A percentile compares a stretch with the other conserved stretches of the same genome.
Conservation (phyloP, 2,329 filamentous ascomycete species). For the Leptographium flavum region DNA sequence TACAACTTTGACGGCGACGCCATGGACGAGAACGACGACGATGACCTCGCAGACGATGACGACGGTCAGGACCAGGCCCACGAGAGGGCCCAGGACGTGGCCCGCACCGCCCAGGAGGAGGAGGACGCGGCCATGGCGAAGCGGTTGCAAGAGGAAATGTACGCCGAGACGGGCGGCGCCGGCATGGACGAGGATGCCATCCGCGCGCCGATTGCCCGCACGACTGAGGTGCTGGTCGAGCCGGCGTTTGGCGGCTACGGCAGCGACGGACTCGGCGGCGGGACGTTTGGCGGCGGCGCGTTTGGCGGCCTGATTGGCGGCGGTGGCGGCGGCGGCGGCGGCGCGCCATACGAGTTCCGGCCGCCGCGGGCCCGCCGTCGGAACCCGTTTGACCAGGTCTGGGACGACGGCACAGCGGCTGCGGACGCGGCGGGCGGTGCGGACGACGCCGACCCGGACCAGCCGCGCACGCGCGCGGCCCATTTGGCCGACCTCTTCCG, state of each 20-base stretch:
- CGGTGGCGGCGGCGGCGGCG: constrained; percentile 40
- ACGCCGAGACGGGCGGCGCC: constrained; percentile 26
- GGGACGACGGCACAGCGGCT: constrained; percentile 17
- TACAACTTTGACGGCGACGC: constrained; percentile 26
- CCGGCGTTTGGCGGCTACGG: constrained; percentile 36
- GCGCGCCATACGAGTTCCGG: constrained; percentile 36
- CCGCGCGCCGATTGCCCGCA: constrained; percentile 79
- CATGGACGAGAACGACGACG: constrained; percentile 12
- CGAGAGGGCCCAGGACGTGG: constrained; percentile 24
- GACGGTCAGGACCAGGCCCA: constrained; percentile 26
- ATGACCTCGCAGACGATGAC: constrained; percentile 19
- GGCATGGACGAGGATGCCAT: constrained; percentile 45
- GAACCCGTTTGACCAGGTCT: constrained; percentile 27
- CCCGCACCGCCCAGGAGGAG: constrained; percentile 47
- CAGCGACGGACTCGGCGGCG: constrained; percentile 37
- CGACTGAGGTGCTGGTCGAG: constrained; percentile 80
- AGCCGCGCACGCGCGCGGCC: constrained; percentile 12
- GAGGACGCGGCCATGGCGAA: constrained; percentile 91
- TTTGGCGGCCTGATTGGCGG: constrained; percentile 34
- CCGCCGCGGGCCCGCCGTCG: constrained; percentile 22
- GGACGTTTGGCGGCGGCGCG: constrained; percentile 38
- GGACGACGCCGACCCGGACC: not conserved
- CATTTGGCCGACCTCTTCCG: constrained; percentile 84
- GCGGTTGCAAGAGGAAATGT: constrained; percentile 83
- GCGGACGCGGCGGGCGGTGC: constrained; percentile 8